phyloP scores from a whole-genome alignment of 257 asterid species.

The Mitragyna speciosa region DNA sequence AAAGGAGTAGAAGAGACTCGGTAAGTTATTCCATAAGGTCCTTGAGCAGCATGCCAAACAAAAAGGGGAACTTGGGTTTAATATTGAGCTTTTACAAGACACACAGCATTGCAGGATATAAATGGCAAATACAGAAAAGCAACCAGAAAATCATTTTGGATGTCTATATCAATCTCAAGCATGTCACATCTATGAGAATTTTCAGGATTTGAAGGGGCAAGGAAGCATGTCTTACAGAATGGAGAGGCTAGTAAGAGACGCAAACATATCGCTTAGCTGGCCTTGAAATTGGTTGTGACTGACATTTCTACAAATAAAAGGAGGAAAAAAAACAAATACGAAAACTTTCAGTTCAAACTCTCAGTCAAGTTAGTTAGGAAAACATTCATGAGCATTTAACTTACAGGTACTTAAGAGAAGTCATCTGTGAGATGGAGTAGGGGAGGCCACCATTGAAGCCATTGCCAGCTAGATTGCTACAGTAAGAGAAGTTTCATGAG shows the following conservation, averaged over 20 bases:
- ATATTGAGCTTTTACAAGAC: neutral
- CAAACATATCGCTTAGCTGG: constrained; percentile 51
- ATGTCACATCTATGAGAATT: neutral
- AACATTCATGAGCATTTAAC: constrained; percentile 28
- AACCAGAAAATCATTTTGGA: neutral
- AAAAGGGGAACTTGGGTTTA: neutral
- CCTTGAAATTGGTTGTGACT: constrained; percentile 76
- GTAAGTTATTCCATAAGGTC: neutral
- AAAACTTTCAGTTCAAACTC: neutral
- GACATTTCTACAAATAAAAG: constrained; percentile 51
- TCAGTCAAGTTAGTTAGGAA: neutral
- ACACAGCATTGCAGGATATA: neutral
- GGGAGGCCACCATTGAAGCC: constrained; percentile 71
- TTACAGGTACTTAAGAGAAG: constrained; percentile 66
- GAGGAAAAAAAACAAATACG: neutral
- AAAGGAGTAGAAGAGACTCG: neutral
- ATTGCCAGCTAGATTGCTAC: constrained; percentile 69
- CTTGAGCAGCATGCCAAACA: neutral
- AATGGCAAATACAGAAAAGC: neutral
- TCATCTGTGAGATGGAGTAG: constrained; percentile 68
- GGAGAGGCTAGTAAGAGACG: constrained; percentile 59
- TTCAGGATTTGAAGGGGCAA: constrained; percentile 6
- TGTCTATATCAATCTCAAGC: constrained; percentile 1
- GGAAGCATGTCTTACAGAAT: constrained; percentile 59
- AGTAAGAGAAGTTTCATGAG: constrained; percentile 15